Evolutionary conservation across 129 eudicot species (phyloP).

Genomic region (Flaveria bidentis): DNA sequence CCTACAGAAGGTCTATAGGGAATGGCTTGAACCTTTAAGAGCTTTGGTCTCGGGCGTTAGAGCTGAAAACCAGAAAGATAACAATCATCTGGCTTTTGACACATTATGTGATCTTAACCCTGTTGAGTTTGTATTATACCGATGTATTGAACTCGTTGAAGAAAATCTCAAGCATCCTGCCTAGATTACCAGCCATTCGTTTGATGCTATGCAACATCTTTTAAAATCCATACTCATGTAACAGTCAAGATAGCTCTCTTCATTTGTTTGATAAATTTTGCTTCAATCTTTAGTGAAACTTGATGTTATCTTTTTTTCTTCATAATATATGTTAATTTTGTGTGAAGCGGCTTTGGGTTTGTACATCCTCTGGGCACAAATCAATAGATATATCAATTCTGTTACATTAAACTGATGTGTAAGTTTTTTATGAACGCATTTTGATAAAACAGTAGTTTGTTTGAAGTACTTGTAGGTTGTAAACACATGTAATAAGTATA

Average conservation of each 20-base stretch:
- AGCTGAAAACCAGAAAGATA: conserved; percentile 49
- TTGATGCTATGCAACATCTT: background rate
- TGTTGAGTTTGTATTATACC: conserved; percentile 70
- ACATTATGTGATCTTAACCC: conserved; percentile 72
- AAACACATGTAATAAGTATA: no score
- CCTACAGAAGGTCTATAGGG: conserved; percentile 61
- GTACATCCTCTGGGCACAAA: background rate
- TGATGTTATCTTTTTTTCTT: background rate
- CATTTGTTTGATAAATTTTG: background rate
- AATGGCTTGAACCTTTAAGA: conserved; percentile 85
- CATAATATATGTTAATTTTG: background rate
- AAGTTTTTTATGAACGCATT: background rate
- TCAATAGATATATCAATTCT: background rate
- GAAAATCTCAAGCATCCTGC: conserved; percentile 52
- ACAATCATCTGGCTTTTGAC: conserved; percentile 38
- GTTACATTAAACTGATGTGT: no score
- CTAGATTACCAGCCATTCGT: conserved; percentile 6
- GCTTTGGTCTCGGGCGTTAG: conserved; percentile 49
- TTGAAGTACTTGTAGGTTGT: no score
- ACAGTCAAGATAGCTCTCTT: background rate
- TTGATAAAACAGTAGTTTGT: no score
- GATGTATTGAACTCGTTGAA: conserved; percentile 93
- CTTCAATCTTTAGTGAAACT: background rate
- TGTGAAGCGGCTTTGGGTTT: background rate
- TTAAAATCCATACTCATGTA: background rate